Evolutionary conservation across 495 filamentous ascomycete species (phyloP).

Genomic region (Hypoxylon subgilvum): DNA sequence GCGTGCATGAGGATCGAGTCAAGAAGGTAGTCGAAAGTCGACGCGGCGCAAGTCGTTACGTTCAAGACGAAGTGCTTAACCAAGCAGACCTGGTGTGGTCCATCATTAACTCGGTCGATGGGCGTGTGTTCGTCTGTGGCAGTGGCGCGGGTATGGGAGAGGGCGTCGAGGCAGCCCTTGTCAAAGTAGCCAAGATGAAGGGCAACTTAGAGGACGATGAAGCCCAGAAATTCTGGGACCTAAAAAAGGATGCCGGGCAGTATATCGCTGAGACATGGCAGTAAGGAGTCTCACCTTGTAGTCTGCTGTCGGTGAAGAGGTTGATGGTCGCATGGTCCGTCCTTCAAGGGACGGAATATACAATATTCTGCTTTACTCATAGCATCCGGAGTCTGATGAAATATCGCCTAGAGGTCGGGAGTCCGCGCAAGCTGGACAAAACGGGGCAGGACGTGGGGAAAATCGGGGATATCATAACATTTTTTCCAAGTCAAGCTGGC

Average conservation of each 20-base stretch:
- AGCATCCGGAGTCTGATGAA: conserved; percentile 18
- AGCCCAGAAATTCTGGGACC: conserved; percentile 76
- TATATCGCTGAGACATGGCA: conserved; percentile 83
- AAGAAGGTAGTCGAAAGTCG: conserved; percentile 92
- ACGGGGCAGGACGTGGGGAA: background rate
- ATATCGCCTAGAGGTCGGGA: conserved; percentile 20
- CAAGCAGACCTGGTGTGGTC: conserved; percentile 97
- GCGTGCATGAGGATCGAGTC: conserved; percentile 88
- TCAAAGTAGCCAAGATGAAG: conserved; percentile 81
- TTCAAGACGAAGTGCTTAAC: conserved; percentile 82
- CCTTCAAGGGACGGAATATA: background rate
- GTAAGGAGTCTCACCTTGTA: background rate
- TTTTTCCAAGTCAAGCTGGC: conserved; percentile 9
- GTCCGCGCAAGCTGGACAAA: conserved; percentile 24
- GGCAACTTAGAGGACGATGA: conserved; percentile 75
- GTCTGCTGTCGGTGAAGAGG: background rate
- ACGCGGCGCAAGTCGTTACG: conserved; percentile 75
- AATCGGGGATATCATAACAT: conserved; percentile 6
- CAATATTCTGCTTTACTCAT: conserved; percentile 13
- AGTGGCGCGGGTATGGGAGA: conserved; percentile 96
- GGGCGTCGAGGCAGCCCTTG: conserved; percentile 82
- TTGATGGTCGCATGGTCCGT: background rate
- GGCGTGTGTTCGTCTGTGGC: conserved; percentile 93
- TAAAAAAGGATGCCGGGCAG: conserved; percentile 83
- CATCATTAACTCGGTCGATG: conserved; percentile 91